Percentiles rank a stretch among this genome's conserved stretches.
Conservation (phyloP, 2,329 filamentous ascomycete species). For the Cordyceps militaris region DNA sequence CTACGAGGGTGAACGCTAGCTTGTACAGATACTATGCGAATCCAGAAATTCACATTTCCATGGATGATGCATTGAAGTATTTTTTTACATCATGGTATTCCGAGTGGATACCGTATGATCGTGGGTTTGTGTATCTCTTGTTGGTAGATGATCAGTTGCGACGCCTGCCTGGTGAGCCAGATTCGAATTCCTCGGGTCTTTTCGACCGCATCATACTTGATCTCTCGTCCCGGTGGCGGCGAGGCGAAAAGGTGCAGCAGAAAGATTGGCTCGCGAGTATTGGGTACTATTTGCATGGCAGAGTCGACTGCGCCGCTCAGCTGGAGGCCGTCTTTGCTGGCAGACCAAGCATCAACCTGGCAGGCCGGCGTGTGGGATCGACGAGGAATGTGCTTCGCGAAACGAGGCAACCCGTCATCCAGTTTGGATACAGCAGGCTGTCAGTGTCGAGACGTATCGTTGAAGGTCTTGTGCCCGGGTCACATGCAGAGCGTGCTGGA, state of each 20-base stretch:
- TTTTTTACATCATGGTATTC: conserved; percentile 15
- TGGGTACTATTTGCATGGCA: background rate
- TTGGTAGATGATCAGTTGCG: conserved; percentile 10
- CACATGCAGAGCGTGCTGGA: conserved; percentile 3
- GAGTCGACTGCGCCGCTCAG: conserved; percentile 2
- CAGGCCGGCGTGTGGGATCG: conserved; percentile 9
- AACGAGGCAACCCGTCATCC: conserved; percentile 3
- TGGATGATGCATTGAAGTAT: conserved; percentile 9
- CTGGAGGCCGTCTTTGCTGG: conserved; percentile 1
- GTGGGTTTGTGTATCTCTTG: conserved; percentile 9
- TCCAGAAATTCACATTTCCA: conserved; percentile 8
- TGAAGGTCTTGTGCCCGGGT: conserved; percentile 3
- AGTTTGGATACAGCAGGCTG: conserved; percentile 5
- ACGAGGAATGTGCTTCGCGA: conserved; percentile 8
- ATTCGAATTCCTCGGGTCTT: background rate
- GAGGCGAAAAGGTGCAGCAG: conserved; percentile 4
- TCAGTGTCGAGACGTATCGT: background rate
- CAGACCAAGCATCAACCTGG: conserved; percentile 1
- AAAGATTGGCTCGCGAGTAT: conserved; percentile 7
- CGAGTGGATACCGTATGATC: conserved; percentile 11
- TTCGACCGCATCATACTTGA: conserved; percentile 2
- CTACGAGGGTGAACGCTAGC: conserved; percentile 9
- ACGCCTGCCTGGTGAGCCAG: background rate
- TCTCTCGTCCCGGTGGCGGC: background rate
- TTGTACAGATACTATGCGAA: conserved; percentile 15